phyloP scores from a whole-genome alignment of 176 grass and related monocot species.

The Avena eriantha region DNA sequence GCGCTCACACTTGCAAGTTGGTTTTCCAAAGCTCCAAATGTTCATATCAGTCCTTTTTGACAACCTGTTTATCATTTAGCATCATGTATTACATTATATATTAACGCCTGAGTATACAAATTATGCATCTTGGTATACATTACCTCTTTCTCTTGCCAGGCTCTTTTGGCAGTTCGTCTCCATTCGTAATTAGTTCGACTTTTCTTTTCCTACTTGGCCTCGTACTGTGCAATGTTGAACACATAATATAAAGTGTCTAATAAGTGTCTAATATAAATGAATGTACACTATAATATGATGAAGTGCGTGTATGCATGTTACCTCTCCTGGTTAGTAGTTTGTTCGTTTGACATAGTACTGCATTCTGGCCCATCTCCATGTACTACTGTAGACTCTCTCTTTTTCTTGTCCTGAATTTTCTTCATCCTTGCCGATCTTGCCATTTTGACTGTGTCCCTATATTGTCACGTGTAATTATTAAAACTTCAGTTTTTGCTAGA shows the following conservation, averaged over 20 bases:
- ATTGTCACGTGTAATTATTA: not conserved
- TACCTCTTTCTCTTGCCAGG: too few relatives aligned
- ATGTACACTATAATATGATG: too few relatives aligned
- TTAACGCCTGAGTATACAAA: too few relatives aligned
- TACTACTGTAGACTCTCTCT: too few relatives aligned
- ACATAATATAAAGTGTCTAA: too few relatives aligned
- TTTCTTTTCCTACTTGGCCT: too few relatives aligned
- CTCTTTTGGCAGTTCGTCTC: too few relatives aligned
- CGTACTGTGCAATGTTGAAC: too few relatives aligned
- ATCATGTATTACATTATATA: not conserved
- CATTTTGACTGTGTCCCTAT: not conserved
- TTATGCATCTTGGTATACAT: too few relatives aligned
- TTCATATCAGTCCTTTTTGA: not conserved
- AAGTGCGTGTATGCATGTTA: not conserved
- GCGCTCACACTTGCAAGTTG: constrained; percentile 25
- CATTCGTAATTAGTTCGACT: too few relatives aligned
- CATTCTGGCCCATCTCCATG: too few relatives aligned
- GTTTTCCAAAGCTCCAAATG: constrained; percentile 37
- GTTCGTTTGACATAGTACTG: not conserved
- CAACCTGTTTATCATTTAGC: not conserved
- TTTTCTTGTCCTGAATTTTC: not conserved
- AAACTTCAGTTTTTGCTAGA: not conserved
- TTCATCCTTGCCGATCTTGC: not conserved
- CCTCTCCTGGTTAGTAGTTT: not conserved
- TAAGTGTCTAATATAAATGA: too few relatives aligned